phyloP scores from a whole-genome alignment of 2,329 filamentous ascomycete species.

The Aspergillus sp. region DNA sequence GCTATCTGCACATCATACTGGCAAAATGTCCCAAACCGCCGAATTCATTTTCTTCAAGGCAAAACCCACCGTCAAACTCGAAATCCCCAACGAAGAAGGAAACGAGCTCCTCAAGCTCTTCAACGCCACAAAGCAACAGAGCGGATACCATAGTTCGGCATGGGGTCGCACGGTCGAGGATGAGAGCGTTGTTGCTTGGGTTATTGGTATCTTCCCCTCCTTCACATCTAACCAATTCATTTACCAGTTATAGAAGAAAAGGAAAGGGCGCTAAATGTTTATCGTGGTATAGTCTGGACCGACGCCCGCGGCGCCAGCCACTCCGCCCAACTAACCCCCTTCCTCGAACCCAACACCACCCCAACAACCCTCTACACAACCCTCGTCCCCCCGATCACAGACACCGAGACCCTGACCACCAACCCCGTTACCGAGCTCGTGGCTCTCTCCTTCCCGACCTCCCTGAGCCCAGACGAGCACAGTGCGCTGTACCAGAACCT shows the following conservation, averaged over 20 bases:
- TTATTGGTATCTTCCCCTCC: constrained; percentile 21
- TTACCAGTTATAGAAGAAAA: neutral
- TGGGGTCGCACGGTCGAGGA: constrained; percentile 35
- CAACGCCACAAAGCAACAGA: constrained; percentile 23
- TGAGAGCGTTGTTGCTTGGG: constrained; percentile 30
- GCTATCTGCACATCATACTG: neutral
- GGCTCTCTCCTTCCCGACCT: constrained; percentile 37
- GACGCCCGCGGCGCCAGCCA: constrained; percentile 22
- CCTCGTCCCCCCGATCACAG: constrained; percentile 21
- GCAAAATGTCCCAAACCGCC: constrained; percentile 19
- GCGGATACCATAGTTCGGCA: constrained; percentile 26
- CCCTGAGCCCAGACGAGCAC: constrained; percentile 22
- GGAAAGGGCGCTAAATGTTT: too few relatives aligned
- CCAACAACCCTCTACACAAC: constrained; percentile 24
- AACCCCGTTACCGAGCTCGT: constrained; percentile 47
- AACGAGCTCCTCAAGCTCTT: constrained; percentile 27
- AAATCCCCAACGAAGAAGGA: constrained; percentile 27
- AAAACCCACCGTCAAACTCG: constrained; percentile 31
- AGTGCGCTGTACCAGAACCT: constrained; percentile 26
- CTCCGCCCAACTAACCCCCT: constrained; percentile 14
- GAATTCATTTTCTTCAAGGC: constrained; percentile 34
- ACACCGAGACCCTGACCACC: constrained; percentile 22
- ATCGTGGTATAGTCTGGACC: constrained; percentile 19
- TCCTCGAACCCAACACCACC: constrained; percentile 17
- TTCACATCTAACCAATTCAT: neutral